Percentiles rank a stretch among this genome's conserved stretches.
Conservation (phyloP, 176 grass and related monocot species). For the Alloteropsis semialata region DNA sequence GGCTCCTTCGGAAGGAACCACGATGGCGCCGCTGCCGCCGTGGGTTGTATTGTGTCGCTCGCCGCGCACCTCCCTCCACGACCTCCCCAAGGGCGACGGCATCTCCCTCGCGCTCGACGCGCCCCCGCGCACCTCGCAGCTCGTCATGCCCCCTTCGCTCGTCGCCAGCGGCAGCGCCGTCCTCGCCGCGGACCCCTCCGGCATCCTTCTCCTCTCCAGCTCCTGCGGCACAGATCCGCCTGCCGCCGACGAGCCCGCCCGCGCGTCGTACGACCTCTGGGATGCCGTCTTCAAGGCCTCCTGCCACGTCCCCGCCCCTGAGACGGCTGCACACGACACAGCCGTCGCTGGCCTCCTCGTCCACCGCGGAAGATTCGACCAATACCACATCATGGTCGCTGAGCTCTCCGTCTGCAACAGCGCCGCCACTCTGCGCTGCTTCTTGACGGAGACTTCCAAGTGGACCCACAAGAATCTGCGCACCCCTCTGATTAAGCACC, state of each 20-base stretch:
- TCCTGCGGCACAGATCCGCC: background rate
- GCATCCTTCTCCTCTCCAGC: background rate
- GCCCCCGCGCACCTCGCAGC: background rate
- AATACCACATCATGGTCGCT: background rate
- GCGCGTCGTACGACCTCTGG: too few species aligned
- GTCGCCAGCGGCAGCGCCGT: background rate
- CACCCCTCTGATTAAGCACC: background rate
- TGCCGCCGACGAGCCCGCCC: too few species aligned
- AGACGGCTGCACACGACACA: too few species aligned
- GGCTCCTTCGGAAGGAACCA: too few species aligned
- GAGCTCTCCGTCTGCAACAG: background rate
- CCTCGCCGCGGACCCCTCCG: background rate
- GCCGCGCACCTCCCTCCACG: background rate
- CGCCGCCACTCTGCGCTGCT: background rate
- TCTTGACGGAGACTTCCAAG: background rate
- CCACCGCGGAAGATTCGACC: background rate
- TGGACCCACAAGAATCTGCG: background rate
- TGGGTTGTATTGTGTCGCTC: background rate
- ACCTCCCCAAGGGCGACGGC: background rate
- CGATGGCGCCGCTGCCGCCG: background rate
- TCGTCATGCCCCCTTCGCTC: background rate
- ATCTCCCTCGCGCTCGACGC: too few species aligned
- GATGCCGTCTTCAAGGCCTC: background rate
- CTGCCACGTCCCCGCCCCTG: background rate
- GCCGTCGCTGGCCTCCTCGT: background rate